These are phyloP conservation scores for Diutina sp. DNA, from an alignment of 1,139 yeast genomes.

Conservation along the genomic window DNA sequence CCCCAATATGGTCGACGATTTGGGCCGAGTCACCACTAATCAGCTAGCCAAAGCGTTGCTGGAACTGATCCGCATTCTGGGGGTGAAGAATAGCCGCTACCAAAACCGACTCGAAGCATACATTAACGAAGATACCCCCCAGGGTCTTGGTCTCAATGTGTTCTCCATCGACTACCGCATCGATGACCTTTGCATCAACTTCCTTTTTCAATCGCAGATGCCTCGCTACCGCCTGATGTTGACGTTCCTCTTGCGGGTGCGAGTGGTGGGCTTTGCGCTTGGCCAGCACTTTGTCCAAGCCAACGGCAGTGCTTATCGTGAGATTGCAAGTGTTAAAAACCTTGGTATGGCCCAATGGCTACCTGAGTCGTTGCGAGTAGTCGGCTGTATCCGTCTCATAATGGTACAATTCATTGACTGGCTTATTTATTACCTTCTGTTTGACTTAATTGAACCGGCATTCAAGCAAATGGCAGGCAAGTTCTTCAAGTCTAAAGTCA, in stretches of 20 bases:
- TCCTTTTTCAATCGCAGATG: background rate
- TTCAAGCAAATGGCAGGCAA: conserved; percentile 17
- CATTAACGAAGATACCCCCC: conserved; percentile 37
- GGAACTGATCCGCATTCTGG: conserved; percentile 54
- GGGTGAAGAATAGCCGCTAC: conserved; percentile 32
- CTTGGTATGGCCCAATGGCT: conserved; percentile 14
- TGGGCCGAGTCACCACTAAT: conserved; percentile 49
- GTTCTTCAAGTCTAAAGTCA: conserved; percentile 10
- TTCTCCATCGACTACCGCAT: background rate
- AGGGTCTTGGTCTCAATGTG: conserved; percentile 6
- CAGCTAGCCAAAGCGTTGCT: conserved; percentile 53
- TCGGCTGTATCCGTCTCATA: conserved; percentile 33
- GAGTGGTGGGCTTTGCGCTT: background rate
- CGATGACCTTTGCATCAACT: background rate
- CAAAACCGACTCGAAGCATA: conserved; percentile 62
- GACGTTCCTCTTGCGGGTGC: background rate
- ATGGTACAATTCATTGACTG: conserved; percentile 32
- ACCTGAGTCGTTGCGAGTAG: conserved; percentile 20
- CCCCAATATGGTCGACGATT: conserved; percentile 38
- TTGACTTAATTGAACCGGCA: conserved; percentile 35
- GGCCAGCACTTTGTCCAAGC: background rate
- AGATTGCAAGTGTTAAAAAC: background rate
- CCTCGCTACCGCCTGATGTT: background rate
- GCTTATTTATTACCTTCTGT: conserved; percentile 29
- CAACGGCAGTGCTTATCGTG: too few species aligned